Conservation (phyloP, 169 alveolate species). For the Cyclospora cayetanensis region DNA sequence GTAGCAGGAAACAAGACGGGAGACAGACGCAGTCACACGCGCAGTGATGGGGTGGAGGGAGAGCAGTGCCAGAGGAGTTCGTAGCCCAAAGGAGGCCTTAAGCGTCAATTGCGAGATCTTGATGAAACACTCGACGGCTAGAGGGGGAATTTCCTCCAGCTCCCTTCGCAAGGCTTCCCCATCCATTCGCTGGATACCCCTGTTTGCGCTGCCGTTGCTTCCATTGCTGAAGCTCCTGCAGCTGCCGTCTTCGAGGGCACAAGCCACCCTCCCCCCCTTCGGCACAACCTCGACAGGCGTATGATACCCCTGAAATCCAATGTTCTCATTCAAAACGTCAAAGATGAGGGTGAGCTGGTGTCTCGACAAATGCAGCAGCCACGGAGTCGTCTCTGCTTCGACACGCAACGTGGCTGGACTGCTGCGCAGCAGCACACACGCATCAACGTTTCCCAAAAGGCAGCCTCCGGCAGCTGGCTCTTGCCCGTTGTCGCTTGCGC, state of each 20-base stretch:
- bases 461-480: conserved; percentile 54
- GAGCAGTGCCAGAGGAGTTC: conserved; percentile 64
- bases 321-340: conserved; percentile 72
- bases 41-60: conserved; percentile 28
- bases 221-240: neutral
- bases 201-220: neutral
- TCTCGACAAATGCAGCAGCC: conserved; percentile 64
- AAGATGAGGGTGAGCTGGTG: conserved; percentile 61
- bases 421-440: conserved; percentile 34
- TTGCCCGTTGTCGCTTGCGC: conserved; percentile 62
- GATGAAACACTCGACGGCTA: conserved; percentile 19
- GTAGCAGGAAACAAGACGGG: conserved; percentile 69
- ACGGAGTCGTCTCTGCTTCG: conserved; percentile 62
- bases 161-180: conserved; percentile 20
- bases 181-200: too few species aligned
- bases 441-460: conserved; percentile 66
- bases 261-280: neutral
- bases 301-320: conserved; percentile 61
- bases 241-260: conserved; percentile 1
- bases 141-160: conserved; percentile 53
- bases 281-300: conserved; percentile 43
- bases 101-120: conserved; percentile 40
- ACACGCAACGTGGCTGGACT: neutral
- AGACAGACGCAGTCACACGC: conserved; percentile 66
- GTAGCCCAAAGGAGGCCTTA: conserved; percentile 53